These are phyloP conservation scores for Silene coronaria DNA, from an alignment of 179 eudicot genomes.

Conservation along the genomic window DNA sequence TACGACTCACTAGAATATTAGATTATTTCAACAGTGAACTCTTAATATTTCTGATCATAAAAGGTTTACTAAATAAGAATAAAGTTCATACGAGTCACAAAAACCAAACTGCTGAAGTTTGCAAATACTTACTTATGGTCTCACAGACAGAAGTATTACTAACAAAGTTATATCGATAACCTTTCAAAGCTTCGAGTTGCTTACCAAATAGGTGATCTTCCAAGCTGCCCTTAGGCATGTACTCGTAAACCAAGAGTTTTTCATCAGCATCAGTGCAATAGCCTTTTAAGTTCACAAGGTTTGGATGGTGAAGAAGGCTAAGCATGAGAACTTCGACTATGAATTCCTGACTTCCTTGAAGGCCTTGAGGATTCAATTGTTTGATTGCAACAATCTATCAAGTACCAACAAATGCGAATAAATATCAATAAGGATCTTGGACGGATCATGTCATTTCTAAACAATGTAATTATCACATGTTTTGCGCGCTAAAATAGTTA, in stretches of 20 bases:
- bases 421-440: background rate
- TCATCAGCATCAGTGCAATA: conserved; percentile 58
- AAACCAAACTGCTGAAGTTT: background rate
- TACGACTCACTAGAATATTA: background rate
- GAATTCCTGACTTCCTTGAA: conserved; percentile 56
- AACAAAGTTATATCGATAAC: background rate
- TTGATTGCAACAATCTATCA: conserved; percentile 50
- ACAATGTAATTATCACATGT: background rate
- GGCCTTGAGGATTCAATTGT: conserved; percentile 50
- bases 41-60: background rate
- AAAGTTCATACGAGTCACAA: too few species aligned
- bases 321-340: conserved; percentile 58
- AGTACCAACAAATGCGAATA: conserved; percentile 14
- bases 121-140: background rate
- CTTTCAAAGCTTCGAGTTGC: conserved; percentile 1
- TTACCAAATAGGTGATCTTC: conserved; percentile 47
- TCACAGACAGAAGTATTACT: conserved; percentile 1
- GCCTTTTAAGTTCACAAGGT: conserved; percentile 52
- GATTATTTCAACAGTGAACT: background rate
- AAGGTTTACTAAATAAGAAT: background rate
- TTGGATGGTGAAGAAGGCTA: conserved; percentile 53
- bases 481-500: background rate
- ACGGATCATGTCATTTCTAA: background rate
- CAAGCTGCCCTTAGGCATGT: conserved; percentile 55
- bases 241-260: conserved; percentile 50